phyloP scores from a whole-genome alignment of 306 rosid species.

The Prosopis cineraria region DNA sequence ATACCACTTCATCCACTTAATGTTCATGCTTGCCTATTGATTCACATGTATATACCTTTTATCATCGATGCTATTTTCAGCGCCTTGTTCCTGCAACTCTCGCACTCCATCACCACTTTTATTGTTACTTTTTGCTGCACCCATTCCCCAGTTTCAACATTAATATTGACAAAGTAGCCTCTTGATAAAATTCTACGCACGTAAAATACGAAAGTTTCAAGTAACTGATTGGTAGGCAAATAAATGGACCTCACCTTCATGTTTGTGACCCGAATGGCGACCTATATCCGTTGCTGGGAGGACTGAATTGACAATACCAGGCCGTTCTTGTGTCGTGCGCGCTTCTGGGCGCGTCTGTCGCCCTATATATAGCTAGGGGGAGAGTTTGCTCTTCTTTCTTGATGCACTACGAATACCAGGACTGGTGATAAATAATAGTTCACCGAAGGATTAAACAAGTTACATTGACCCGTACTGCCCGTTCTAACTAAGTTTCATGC shows the following conservation, averaged over 20 bases:
- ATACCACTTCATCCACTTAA: too few species aligned
- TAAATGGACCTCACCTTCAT: neutral
- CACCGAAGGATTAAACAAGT: neutral
- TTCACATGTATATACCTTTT: neutral
- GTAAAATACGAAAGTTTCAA: neutral
- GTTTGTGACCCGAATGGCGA: neutral
- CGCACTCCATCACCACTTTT: neutral
- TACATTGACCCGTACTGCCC: neutral
- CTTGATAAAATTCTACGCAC: neutral
- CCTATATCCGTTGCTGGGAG: neutral
- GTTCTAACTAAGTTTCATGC: neutral
- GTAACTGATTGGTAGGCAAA: neutral
- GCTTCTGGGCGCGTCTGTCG: neutral
- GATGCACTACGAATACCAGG: neutral
- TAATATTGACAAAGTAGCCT: neutral
- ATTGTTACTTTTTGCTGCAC: conserved; percentile 3
- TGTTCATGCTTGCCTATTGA: neutral
- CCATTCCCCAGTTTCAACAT: neutral
- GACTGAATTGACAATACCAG: neutral
- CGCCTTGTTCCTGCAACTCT: conserved; percentile 10
- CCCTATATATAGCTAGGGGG: too few species aligned
- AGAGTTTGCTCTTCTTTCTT: neutral
- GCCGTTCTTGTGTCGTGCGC: neutral
- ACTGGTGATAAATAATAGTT: neutral
- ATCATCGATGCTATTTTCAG: neutral